Base-by-base conservation (phyloP, 2,329 filamentous ascomycete genomes). In the Hymenoscyphus infarciens region DNA sequence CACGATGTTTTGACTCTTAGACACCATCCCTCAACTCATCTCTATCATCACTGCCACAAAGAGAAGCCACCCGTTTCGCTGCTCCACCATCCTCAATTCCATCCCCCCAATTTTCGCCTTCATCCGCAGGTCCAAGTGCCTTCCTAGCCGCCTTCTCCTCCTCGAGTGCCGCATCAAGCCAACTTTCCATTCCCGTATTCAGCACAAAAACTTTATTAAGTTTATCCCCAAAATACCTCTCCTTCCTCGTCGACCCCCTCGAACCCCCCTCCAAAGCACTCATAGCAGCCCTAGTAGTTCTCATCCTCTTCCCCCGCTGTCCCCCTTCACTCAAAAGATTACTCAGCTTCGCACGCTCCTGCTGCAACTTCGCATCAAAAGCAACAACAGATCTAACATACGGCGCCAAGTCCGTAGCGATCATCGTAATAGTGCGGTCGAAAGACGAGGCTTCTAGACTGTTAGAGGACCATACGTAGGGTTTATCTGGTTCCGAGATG, bases 301-400 rank as follows among this genome's bases (percentile, higher is more conserved):
- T 80, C 72, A 85, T 81, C 16, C 87, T 81, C 72, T 89, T 89
- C 2, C 70, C 66, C 49, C 72, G 74, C 31, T 81, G 82, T 15
- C 82, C 83, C 5, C 83, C 83, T 66, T 87, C 83, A 59, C 83
- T 85, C 13, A 90, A 76, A 1, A 92, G 74, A 60, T 80, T 85
- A 67, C 85, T 86, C 10, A 90, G 75, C 19, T 82, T 82, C 7
- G 84, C 74, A 11, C 91, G 84, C 66, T 91, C 85, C 64, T 85
- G 80, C 70, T 92, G 88, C 1, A 95, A 82, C 1, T 81, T 81
- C 22, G 86, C 78, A 69, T 98, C 94, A 72, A 88, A 90, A 0
- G 87, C 81, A 1, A 94, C 87, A 64, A 99, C 98, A 42, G 83
- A 82, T 11, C 96, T 89, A n/a, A 98, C 84, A 74, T 91, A 98